Base-by-base conservation (phyloP, 2,329 filamentous ascomycete species). In the Plectosphaerella sp. region DNA sequence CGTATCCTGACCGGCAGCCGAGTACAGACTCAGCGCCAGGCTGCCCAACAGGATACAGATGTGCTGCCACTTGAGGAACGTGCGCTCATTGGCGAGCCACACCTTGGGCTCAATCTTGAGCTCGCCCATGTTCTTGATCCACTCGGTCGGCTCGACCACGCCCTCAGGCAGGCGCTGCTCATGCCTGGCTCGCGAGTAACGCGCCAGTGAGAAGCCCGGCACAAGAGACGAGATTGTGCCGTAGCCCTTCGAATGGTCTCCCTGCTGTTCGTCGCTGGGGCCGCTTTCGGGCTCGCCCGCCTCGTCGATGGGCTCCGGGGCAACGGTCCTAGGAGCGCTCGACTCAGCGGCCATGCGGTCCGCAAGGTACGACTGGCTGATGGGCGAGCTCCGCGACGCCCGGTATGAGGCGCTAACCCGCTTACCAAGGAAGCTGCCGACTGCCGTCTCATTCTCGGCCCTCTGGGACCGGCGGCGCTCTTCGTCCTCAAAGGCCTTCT, bases 31-130 rank as follows among this genome's bases (percentile, higher is more conserved):
- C 12, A 99, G 75, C 1, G 90, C 89, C 28, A 99, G 73, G 20
- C 87, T 86, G 37, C 91, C 92, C 22, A 99, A 84, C 14, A 99
- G 78, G 47, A 99, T 84, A 56, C 85, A 87, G 63, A 99, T 91
- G 68, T 97, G 92, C 75, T 97, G 90, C 94, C 94, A 99, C 71
- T 97, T 97, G 70, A 99, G 87, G 67, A 97, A 99, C 0, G 94
- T 99, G 56, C 94, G 87, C 73, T 99, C 93, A 70, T 99, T 99
- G 51, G 94, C 94, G 52, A 99, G 86, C 93, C 94, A 99, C 28
- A 99, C 93, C 72, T 99, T 99, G 56, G 91, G 91, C 73, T 99
- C 94, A 52, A 99, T 91, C 65, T 91, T 88, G 58, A 97, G 81
- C 36, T 91, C 89, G 3, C 94, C 93, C 35, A 88, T 82, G 70